Evolutionary conservation across 345 rosid genomes (phyloP).

Genomic region (Noccaea bulbosa): DNA sequence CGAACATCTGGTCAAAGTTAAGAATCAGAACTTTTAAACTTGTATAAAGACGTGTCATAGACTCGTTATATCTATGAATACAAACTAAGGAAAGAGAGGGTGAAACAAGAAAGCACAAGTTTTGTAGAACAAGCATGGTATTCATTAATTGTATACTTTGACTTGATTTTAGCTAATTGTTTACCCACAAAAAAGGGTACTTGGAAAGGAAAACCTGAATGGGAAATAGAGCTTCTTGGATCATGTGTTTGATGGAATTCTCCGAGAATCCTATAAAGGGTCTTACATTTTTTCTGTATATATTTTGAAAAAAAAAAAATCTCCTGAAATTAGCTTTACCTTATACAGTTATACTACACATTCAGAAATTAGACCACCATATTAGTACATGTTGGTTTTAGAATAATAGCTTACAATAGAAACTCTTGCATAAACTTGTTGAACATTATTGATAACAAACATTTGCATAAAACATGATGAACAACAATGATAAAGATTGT

Average conservation of each 20-base stretch:
- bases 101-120: slow-evolving; percentile 38
- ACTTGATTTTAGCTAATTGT: slow-evolving; percentile 25
- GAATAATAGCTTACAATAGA: neutral
- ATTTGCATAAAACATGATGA: slow-evolving; percentile 14
- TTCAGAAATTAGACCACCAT: neutral
- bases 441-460: neutral
- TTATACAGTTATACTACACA: neutral
- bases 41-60: neutral
- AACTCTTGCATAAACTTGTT: slow-evolving; percentile 27
- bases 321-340: neutral
- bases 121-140: slow-evolving; percentile 24
- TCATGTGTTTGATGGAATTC: slow-evolving; percentile 36
- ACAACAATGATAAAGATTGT: slow-evolving; percentile 3
- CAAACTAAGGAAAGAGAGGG: slow-evolving; percentile 2
- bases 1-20: neutral
- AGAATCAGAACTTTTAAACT: slow-evolving; percentile 14
- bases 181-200: slow-evolving; percentile 5
- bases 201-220: slow-evolving; percentile 42
- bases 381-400: neutral
- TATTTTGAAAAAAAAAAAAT: neutral
- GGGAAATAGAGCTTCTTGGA: slow-evolving; percentile 44
- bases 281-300: neutral
- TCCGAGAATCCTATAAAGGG: slow-evolving; percentile 36
- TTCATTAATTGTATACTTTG: slow-evolving; percentile 25
- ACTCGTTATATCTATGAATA: neutral